These are phyloP conservation scores for Backusella parvicylindrica DNA, from an alignment of 192 early-diverging fungal species.

Conservation along the genomic window DNA sequence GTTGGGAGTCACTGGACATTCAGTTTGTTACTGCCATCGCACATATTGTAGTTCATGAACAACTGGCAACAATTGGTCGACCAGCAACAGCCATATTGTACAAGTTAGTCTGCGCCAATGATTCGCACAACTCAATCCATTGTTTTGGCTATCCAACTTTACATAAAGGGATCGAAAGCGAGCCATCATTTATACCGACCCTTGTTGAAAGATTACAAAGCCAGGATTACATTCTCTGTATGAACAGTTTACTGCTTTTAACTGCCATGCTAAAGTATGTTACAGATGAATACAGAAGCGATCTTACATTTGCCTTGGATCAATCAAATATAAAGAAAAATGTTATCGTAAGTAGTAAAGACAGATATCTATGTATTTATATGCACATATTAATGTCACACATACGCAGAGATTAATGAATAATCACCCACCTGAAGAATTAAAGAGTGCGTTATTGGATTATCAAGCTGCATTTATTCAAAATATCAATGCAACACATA, in stretches of 20 bases:
- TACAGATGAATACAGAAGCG: slow-evolving; percentile 45
- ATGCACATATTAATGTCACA: background rate
- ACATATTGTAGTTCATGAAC: slow-evolving; percentile 58
- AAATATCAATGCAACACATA: slow-evolving; percentile 52
- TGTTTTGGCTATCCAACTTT: slow-evolving; percentile 20
- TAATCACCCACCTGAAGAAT: slow-evolving; percentile 58
- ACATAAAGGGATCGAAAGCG: slow-evolving; percentile 43
- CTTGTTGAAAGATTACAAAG: slow-evolving; percentile 57
- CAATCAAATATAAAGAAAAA: slow-evolving; percentile 42
- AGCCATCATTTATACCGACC: slow-evolving; percentile 42
- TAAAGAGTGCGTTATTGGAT: slow-evolving; percentile 55
- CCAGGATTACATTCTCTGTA: slow-evolving; percentile 59
- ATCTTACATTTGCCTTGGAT: slow-evolving; percentile 49
- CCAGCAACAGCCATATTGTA: slow-evolving; percentile 70
- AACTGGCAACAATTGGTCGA: slow-evolving; percentile 65
- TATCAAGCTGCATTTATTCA: slow-evolving; percentile 61
- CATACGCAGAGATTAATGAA: slow-evolving; percentile 47
- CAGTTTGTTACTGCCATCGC: slow-evolving; percentile 53
- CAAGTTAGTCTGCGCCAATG: slow-evolving; percentile 51
- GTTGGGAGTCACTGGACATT: slow-evolving; percentile 52
- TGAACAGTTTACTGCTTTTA: slow-evolving; percentile 60
- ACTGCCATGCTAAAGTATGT: slow-evolving; percentile 62
- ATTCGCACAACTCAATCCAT: background rate
- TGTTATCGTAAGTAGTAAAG: slow-evolving; percentile 41
- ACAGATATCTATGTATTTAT: too few relatives aligned